phyloP scores from a whole-genome alignment of 257 asterid species.

The Capsicum baccatum region DNA sequence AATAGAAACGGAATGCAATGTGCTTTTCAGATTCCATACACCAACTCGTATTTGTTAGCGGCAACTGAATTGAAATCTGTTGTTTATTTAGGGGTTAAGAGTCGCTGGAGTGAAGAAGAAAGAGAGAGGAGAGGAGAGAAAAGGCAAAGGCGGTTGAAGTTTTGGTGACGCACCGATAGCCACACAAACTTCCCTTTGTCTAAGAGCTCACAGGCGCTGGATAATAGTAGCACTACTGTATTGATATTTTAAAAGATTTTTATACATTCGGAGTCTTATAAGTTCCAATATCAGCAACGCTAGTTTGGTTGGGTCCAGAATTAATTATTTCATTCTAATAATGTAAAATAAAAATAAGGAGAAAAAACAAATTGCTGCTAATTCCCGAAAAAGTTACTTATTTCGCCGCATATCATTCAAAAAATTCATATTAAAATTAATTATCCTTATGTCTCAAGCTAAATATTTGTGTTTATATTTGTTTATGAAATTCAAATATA shows the following conservation, averaged over 20 bases:
- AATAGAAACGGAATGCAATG: not conserved
- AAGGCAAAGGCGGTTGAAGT: conserved; percentile 28
- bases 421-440: too few relatives aligned
- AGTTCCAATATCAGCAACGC: too few relatives aligned
- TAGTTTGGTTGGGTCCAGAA: too few relatives aligned
- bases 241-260: not conserved
- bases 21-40: conserved; percentile 32
- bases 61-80: not conserved
- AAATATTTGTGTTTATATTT: too few relatives aligned
- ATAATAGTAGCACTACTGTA: not conserved
- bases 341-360: too few relatives aligned
- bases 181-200: not conserved
- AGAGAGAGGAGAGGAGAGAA: not conserved
- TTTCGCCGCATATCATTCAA: too few relatives aligned
- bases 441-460: too few relatives aligned
- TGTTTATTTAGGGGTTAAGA: not conserved
- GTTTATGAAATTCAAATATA: too few relatives aligned
- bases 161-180: conserved; percentile 6
- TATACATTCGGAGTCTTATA: too few relatives aligned
- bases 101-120: conserved; percentile 15
- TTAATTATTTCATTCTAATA: too few relatives aligned
- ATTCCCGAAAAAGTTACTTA: too few relatives aligned
- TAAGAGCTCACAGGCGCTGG: not conserved
- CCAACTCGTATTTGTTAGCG: not conserved
- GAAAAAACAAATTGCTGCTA: too few relatives aligned